Conservation (phyloP, 768 basidiomycete genomes). For the Strobilomyces echinocephalus region DNA sequence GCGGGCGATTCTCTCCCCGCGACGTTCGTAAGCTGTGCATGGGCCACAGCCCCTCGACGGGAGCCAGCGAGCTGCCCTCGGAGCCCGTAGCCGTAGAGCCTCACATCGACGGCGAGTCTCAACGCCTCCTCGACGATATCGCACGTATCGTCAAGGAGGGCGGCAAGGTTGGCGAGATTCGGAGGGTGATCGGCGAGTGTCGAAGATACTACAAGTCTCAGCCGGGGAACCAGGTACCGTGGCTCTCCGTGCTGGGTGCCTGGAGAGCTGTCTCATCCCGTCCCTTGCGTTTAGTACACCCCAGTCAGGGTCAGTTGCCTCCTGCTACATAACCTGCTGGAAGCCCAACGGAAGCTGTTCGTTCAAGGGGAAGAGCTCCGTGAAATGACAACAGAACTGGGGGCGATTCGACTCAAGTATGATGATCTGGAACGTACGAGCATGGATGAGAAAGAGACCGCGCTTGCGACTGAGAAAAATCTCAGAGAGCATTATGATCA, state of each 20-base stretch:
- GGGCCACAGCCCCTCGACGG: constrained; percentile 35
- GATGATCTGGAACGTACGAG: constrained; percentile 38
- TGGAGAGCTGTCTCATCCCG: constrained; percentile 8
- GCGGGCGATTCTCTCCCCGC: constrained; percentile 43
- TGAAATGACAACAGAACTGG: constrained; percentile 29
- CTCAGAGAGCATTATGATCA: constrained; percentile 49
- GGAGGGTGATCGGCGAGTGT: constrained; percentile 48
- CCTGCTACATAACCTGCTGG: constrained; percentile 48
- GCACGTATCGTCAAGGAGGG: constrained; percentile 52
- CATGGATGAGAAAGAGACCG: constrained; percentile 48
- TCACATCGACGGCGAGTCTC: constrained; percentile 40
- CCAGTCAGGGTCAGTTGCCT: constrained; percentile 48
- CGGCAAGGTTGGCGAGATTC: constrained; percentile 45
- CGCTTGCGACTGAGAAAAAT: constrained; percentile 47
- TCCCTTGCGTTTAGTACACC: constrained; percentile 35
- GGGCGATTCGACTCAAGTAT: constrained; percentile 38
- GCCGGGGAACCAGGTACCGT: constrained; percentile 43
- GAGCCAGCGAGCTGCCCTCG: constrained; percentile 13
- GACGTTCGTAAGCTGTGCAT: constrained; percentile 55
- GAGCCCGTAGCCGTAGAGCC: constrained; percentile 20
- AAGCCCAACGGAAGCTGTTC: constrained; percentile 40
- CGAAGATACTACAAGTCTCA: constrained; percentile 43
- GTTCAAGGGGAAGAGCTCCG: constrained; percentile 32
- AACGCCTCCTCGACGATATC: constrained; percentile 51
- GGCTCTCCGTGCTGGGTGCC: constrained; percentile 4